phyloP scores from a whole-genome alignment of 164 flowering plant species.

The Umbilicus rupestris region DNA sequence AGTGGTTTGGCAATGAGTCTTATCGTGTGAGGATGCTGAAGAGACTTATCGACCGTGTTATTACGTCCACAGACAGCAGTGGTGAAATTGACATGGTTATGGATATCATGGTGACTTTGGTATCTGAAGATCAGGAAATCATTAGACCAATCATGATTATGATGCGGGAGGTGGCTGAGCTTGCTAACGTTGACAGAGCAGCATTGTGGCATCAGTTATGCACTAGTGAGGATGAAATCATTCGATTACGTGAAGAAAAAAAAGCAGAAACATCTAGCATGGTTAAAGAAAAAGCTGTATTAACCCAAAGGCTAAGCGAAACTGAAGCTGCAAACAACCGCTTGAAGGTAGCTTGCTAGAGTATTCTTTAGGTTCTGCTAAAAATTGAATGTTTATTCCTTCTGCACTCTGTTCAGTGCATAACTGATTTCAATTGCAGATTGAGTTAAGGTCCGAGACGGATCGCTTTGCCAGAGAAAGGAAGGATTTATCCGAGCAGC shows the following conservation, averaged over 20 bases:
- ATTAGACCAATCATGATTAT: conserved; percentile 69
- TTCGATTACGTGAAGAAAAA: conserved; percentile 64
- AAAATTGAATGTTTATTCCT: neutral
- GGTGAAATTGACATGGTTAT: conserved; percentile 66
- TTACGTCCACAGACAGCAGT: conserved; percentile 46
- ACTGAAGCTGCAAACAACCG: conserved; percentile 67
- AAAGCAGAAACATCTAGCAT: conserved; percentile 50
- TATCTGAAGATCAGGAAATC: conserved; percentile 56
- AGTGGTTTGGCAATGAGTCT: conserved; percentile 67
- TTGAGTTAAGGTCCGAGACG: conserved; percentile 76
- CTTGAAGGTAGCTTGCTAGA: conserved; percentile 59
- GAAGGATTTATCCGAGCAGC: conserved; percentile 71
- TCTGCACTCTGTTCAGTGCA: neutral
- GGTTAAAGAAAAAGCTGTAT: conserved; percentile 50
- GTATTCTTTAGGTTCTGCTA: neutral
- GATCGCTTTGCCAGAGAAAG: conserved; percentile 83
- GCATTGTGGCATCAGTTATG: conserved; percentile 96
- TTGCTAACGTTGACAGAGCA: conserved; percentile 85
- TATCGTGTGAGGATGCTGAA: conserved; percentile 67
- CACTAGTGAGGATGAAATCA: conserved; percentile 79
- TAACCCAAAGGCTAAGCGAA: conserved; percentile 68
- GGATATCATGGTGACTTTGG: conserved; percentile 61
- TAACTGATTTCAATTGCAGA: conserved; percentile 38
- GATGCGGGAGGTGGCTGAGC: conserved; percentile 94
- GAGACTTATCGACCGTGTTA: conserved; percentile 79